These are phyloP conservation scores for Bretziella fagacearum DNA, from an alignment of 2,329 filamentous ascomycete genomes.

Conservation along the genomic window DNA sequence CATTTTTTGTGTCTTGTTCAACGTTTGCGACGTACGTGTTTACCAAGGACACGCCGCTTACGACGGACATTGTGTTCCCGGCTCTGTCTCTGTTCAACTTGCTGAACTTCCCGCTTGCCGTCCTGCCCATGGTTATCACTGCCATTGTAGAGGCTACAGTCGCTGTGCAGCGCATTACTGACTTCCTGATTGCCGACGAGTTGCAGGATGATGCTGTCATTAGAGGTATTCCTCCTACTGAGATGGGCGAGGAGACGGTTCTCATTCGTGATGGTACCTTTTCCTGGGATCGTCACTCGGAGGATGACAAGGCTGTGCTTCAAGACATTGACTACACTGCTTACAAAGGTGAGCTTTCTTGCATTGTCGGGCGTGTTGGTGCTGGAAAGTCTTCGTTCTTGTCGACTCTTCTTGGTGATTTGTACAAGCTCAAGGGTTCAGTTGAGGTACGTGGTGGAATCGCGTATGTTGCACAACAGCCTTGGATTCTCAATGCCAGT, in stretches of 20 bases:
- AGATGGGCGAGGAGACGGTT: constrained; percentile 71
- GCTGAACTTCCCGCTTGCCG: constrained; percentile 81
- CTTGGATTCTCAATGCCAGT: constrained; percentile 96
- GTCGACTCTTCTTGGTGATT: constrained; percentile 71
- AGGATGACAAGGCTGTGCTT: constrained; percentile 50
- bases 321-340: constrained; percentile 76
- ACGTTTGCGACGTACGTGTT: constrained; percentile 92
- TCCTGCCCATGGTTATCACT: constrained; percentile 95
- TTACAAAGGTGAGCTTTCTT: constrained; percentile 83
- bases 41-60: constrained; percentile 62
- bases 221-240: constrained; percentile 49
- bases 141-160: constrained; percentile 93
- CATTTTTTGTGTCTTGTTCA: constrained; percentile 91
- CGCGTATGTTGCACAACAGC: constrained; percentile 81
- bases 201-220: constrained; percentile 70
- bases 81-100: constrained; percentile 90
- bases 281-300: constrained; percentile 80
- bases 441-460: constrained; percentile 67
- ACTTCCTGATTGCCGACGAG: constrained; percentile 76
- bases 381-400: constrained; percentile 87
- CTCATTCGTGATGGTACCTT: constrained; percentile 72
- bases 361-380: constrained; percentile 86
- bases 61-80: constrained; percentile 90
- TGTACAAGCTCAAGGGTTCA: constrained; percentile 76
- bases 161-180: constrained; percentile 68